Evolutionary conservation across 805 yeast genomes (phyloP), one percentile per base, ranked within the genome.

Genomic region (Barnettozyma populi): DNA sequence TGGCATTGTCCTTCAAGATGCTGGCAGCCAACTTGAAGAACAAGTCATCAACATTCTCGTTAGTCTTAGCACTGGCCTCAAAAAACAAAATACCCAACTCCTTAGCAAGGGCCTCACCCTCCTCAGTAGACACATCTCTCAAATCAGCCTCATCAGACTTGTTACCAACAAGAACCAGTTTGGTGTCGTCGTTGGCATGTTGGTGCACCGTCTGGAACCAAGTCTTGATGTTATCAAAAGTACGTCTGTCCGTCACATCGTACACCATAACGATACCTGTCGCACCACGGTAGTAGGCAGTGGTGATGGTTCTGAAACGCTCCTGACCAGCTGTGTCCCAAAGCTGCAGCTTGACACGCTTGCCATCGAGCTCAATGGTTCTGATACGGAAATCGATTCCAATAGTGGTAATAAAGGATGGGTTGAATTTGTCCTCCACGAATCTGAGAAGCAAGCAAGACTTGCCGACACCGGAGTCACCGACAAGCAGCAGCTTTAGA

Each of bases 301-400:
- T 85, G 43, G 94, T 90, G 70, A 90, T 90, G 37, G 96, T 88
- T 71, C 96, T 80, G 72, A 90, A 90, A 62, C 97, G 76, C 67
- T 90, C 97, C 71, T 90, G 97, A n/a, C 97, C 97, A 1, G 97
- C 97, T 36, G 97, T 90, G 66, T 90, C 97, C 97, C 97, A 86
- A 39, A 92, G 86, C 68, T 94, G 99, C 64, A 92, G 78, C 71
- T 94, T 94, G 69, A 94, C 86, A 55, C 85, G 85, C 69, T 87
- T 86, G 46, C 96, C 97, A 54, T 92, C 92, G 55, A 90, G 78
- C 59, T 92, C 97, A 57, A 90, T 87, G 25, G 97, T 90, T 70
- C 97, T 85, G 66, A 94, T 92, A 73, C 94, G 94, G 78, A 94
- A 94, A 68, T 94, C 99, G 61, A 94, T 94, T 47, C 99, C 99